Conservation (phyloP, 2,329 filamentous ascomycete species). For the Talaromyces sp. region DNA sequence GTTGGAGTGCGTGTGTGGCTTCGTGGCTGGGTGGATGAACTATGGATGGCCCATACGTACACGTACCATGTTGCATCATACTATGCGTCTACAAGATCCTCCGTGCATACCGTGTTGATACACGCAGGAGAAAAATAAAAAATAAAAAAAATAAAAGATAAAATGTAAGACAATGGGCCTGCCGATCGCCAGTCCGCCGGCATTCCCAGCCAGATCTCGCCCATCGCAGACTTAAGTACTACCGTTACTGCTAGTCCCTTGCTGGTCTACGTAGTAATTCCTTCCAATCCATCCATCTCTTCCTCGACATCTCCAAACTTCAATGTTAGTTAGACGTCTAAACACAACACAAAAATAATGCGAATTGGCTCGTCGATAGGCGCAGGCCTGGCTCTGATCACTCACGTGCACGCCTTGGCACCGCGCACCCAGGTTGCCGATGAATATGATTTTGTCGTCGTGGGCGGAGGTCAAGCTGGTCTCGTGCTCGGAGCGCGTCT, state of each 20-base stretch:
- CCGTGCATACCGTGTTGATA: neutral
- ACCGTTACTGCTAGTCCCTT: neutral
- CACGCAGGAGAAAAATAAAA: too few relatives aligned
- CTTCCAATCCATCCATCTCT: neutral
- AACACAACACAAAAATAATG: slow-evolving; percentile 1
- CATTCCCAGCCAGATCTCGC: neutral
- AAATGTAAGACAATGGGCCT: neutral
- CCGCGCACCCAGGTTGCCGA: slow-evolving; percentile 28
- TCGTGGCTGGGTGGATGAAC: neutral
- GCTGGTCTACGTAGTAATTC: neutral
- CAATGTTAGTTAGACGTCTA: neutral
- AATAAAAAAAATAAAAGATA: too few relatives aligned
- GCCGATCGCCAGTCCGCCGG: neutral
- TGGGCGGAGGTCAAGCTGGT: slow-evolving; percentile 56
- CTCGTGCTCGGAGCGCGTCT: slow-evolving; percentile 45
- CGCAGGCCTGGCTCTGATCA: slow-evolving; percentile 21
- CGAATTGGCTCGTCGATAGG: slow-evolving; percentile 16
- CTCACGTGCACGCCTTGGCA: slow-evolving; percentile 24
- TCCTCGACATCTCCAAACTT: neutral
- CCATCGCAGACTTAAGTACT: neutral
- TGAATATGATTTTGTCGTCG: slow-evolving; percentile 39
- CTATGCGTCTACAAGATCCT: neutral
- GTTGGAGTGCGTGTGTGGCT: neutral
- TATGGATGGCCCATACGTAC: neutral
- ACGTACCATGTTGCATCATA: neutral